phyloP scores from a whole-genome alignment of 192 early-diverging fungal genomes.

The Entrophospora sp. region DNA sequence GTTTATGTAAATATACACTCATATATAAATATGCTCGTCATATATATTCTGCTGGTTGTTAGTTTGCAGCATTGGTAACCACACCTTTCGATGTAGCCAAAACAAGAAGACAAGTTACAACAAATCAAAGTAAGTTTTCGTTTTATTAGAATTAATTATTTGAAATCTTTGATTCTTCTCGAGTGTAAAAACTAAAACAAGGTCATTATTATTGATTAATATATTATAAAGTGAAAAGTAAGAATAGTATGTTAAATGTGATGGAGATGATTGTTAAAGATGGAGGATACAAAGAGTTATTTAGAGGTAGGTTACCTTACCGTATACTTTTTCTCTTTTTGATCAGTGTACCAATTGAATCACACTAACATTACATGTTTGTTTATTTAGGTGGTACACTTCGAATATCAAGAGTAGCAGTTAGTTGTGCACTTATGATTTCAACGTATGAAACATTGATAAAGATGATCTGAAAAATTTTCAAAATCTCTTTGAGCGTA shows the following conservation, averaged over 20 bases:
- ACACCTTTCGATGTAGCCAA: constrained; percentile 97
- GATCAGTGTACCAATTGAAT: too few relatives aligned
- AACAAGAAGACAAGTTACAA: constrained; percentile 71
- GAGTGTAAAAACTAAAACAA: too few relatives aligned
- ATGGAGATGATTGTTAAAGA: constrained; percentile 34
- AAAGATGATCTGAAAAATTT: too few relatives aligned
- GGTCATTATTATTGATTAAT: background rate
- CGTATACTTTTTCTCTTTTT: too few relatives aligned
- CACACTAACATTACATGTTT: too few relatives aligned
- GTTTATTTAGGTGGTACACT: constrained; percentile 62
- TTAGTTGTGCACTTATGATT: constrained; percentile 95
- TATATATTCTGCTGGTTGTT: background rate
- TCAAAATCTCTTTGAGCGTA: too few relatives aligned
- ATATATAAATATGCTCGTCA: background rate
- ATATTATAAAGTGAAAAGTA: background rate
- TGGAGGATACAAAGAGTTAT: constrained; percentile 47
- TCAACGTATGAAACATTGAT: constrained; percentile 68
- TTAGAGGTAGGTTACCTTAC: constrained; percentile 40
- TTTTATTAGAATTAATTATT: background rate
- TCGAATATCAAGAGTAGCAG: constrained; percentile 79
- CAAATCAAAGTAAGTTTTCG: constrained; percentile 15
- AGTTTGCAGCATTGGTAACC: constrained; percentile 74
- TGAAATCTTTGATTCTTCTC: background rate
- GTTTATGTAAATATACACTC: background rate
- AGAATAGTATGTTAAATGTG: constrained; percentile 22